Base-by-base conservation (phyloP, 345 rosid genomes). In the Nephelium lappaceum region DNA sequence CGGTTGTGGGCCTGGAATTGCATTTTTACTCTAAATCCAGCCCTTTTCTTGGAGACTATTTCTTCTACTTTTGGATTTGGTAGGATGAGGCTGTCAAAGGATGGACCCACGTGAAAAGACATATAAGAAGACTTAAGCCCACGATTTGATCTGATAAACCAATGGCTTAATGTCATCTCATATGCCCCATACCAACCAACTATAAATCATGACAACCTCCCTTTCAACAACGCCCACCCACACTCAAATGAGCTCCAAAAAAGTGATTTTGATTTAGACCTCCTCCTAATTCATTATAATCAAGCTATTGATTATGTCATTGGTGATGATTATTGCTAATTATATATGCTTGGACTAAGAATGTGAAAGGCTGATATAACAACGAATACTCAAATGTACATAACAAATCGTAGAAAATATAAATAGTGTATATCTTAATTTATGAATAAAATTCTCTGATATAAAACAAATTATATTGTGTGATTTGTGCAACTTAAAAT, bases 191-290 rank as follows among this genome's bases (percentile, higher is more conserved):
- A 64, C 71, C 71, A 64, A 64, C 78, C 21, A 64, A 47, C 71
- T 64, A 64, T 19, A 61, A 41, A 24, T 74, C 41, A 61, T 74
- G 55, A 74, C 62, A 16, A 72, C 68, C 68, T 42, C 58, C 58
- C 55, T 61, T 74, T 74, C 68, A 74, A 74, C 77, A 61, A 74
- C 68, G 69, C 77, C 69, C 77, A 74, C 58, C 77, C 58, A 24
- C 77, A 61, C 41, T 31, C 69, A 3, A 15, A 57, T 18, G 5
- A 49, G 55, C 64, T n/a, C 49, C 6, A 14, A 58, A 27, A 21
- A 75, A 19, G 62, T 75, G 71, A 75, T 47, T n/a, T 75, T 75
- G 78, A 75, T 47, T 47, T 75, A 27, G 78, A 75, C 78, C 43
- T 43, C 45, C 62, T 75, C 78, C 78, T 75, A 75, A 65, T 64